These are phyloP conservation scores for Heritiera littoralis DNA, from an alignment of 345 rosid genomes.

Conservation along the genomic window DNA sequence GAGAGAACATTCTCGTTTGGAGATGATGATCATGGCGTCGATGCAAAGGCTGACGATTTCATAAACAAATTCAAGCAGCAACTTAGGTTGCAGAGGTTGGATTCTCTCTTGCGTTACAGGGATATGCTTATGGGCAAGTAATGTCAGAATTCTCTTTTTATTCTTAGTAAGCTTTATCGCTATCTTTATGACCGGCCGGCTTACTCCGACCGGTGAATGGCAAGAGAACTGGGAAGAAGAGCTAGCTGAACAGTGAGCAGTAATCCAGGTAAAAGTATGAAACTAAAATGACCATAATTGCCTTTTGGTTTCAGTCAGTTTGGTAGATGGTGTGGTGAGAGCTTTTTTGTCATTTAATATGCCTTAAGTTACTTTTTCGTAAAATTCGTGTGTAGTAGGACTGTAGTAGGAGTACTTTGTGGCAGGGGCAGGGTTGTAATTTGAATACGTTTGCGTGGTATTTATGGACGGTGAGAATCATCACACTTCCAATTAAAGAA, in stretches of 20 bases:
- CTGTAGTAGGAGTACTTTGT: no score
- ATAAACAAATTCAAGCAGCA: slow-evolving; percentile 19
- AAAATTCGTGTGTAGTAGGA: no score
- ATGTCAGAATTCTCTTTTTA: background rate
- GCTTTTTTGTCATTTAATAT: background rate
- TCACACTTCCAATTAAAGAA: no score
- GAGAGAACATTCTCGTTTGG: slow-evolving; percentile 10
- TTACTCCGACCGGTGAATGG: background rate
- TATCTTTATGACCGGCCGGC: no score
- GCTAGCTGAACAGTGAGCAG: background rate
- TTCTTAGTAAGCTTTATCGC: background rate
- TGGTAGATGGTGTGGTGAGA: no score
- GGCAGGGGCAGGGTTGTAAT: background rate
- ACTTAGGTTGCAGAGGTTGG: slow-evolving; percentile 24
- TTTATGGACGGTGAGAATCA: background rate
- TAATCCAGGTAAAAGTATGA: background rate
- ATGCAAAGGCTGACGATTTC: slow-evolving; percentile 22
- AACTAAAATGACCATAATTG: background rate
- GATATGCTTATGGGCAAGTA: slow-evolving; percentile 11
- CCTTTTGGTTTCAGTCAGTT: background rate
- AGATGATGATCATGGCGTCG: slow-evolving; percentile 13
- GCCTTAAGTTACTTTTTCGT: background rate
- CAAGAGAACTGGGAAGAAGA: background rate
- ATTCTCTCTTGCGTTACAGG: slow-evolving; percentile 23
- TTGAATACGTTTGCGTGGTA: background rate